Conservation (phyloP, 768 basidiomycete species). For the Phlebiopsis flavidoalba region DNA sequence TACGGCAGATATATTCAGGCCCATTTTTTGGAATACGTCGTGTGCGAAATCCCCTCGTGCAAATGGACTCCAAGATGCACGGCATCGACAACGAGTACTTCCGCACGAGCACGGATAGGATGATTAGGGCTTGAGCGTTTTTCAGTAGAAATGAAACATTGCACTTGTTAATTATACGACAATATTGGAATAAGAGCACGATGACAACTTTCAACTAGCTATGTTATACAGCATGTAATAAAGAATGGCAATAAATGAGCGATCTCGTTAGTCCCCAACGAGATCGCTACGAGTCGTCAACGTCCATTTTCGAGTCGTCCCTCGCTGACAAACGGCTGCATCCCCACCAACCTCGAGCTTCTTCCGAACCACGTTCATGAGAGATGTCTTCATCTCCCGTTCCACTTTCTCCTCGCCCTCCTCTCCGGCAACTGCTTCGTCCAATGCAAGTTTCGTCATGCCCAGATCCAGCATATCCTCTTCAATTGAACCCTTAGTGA, state of each 20-base stretch:
- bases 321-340: slow-evolving; percentile 11
- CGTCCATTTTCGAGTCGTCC: slow-evolving; percentile 7
- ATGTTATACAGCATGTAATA: neutral
- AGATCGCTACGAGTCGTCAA: slow-evolving; percentile 1
- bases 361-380: slow-evolving; percentile 80
- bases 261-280: neutral
- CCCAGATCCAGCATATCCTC: slow-evolving; percentile 93
- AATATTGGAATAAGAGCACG: neutral
- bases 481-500: slow-evolving; percentile 89
- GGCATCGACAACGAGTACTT: slow-evolving; percentile 96
- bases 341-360: slow-evolving; percentile 60
- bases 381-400: slow-evolving; percentile 74
- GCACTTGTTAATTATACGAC: neutral
- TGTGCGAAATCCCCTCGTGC: slow-evolving; percentile 84
- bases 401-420: slow-evolving; percentile 57
- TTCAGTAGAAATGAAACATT: slow-evolving; percentile 19
- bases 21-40: slow-evolving; percentile 87
- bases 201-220: neutral
- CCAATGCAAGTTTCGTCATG: slow-evolving; percentile 84
- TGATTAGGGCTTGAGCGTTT: slow-evolving; percentile 55
- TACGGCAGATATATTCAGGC: slow-evolving; percentile 89
- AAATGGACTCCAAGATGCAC: slow-evolving; percentile 74
- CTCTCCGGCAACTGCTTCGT: slow-evolving; percentile 89
- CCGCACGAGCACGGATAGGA: slow-evolving; percentile 70
- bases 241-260: neutral